These are phyloP conservation scores for Rhynchosporium secalis DNA, from an alignment of 2,329 filamentous ascomycete species.

Conservation along the genomic window DNA sequence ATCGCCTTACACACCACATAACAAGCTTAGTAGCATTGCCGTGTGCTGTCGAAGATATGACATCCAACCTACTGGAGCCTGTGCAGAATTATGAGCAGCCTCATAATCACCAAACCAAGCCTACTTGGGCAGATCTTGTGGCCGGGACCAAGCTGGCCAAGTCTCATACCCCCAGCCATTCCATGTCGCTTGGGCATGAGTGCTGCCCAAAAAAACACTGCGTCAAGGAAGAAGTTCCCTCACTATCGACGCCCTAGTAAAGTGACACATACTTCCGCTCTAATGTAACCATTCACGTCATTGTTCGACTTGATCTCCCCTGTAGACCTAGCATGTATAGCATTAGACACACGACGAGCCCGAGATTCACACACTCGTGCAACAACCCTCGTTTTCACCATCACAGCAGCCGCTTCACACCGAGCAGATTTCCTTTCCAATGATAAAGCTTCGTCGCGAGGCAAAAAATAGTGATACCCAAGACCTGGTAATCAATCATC, in stretches of 20 bases:
- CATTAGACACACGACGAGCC: too few relatives aligned
- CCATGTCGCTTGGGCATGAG: background rate
- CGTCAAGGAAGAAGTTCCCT: background rate
- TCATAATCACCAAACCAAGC: too few relatives aligned
- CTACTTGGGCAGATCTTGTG: too few relatives aligned
- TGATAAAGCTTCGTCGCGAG: background rate
- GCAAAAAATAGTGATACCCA: background rate
- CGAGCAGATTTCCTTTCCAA: background rate
- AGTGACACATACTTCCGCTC: background rate
- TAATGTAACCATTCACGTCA: background rate
- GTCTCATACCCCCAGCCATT: too few relatives aligned
- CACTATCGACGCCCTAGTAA: background rate
- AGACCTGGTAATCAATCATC: background rate
- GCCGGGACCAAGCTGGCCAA: too few relatives aligned
- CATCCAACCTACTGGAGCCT: too few relatives aligned
- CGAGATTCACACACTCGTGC: background rate
- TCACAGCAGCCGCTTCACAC: background rate
- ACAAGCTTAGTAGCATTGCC: too few relatives aligned
- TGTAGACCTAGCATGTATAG: too few relatives aligned
- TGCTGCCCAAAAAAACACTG: background rate
- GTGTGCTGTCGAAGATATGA: too few relatives aligned
- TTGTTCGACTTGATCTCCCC: background rate
- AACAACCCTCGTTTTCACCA: background rate
- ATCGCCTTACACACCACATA: too few relatives aligned
- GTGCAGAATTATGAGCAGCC: too few relatives aligned